phyloP scores from a whole-genome alignment of 495 filamentous ascomycete species.

The Corynascus novoguineensis region DNA sequence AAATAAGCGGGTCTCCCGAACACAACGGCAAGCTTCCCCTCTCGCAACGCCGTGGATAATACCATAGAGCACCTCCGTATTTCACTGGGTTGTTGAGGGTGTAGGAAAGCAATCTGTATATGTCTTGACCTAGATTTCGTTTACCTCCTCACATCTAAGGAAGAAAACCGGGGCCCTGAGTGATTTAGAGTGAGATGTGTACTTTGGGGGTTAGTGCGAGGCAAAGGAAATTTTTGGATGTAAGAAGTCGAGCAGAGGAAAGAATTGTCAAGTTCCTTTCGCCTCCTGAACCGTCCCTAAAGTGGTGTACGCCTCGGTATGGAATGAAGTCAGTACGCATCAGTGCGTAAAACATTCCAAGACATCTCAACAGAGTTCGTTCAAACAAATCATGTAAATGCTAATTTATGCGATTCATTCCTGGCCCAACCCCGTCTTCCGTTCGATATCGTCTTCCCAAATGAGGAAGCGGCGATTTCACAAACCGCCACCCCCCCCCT shows the following conservation, averaged over 20 bases:
- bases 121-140: conserved; percentile 11
- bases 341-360: no score
- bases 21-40: background rate
- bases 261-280: background rate
- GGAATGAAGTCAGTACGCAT: no score
- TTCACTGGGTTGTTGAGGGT: conserved; percentile 1
- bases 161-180: background rate
- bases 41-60: background rate
- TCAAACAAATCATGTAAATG: no score
- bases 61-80: background rate
- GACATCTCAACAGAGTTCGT: no score
- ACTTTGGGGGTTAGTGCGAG: background rate
- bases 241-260: background rate
- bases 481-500: no score
- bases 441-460: no score
- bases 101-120: conserved; percentile 9
- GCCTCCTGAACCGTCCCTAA: background rate
- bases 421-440: no score
- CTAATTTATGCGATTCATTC: no score
- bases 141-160: background rate
- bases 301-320: no score
- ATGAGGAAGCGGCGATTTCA: no score
- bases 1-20: conserved; percentile 30
- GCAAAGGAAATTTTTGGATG: background rate
- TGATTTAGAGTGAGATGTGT: background rate